phyloP scores from a whole-genome alignment of 768 basidiomycete genomes.

The Kwoniella bestiolae region DNA sequence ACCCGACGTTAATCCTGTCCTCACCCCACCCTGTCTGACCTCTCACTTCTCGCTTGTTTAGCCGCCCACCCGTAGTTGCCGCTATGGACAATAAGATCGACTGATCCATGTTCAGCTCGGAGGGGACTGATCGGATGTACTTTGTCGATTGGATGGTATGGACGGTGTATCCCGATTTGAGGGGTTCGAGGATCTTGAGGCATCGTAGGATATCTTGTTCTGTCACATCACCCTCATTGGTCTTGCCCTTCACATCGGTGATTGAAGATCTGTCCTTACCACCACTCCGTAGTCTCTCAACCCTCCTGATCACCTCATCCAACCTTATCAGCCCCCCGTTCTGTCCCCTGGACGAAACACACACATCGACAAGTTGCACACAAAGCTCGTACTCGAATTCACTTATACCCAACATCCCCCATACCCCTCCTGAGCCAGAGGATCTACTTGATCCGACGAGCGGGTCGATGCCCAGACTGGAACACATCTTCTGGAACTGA shows the following conservation, averaged over 20 bases:
- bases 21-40: conserved; percentile 71
- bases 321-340: conserved; percentile 94
- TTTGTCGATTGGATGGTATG: conserved; percentile 65
- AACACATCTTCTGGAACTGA: conserved; percentile 95
- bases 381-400: conserved; percentile 97
- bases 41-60: conserved; percentile 70
- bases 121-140: conserved; percentile 76
- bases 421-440: conserved; percentile 57
- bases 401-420: conserved; percentile 66
- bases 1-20: conserved; percentile 73
- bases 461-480: conserved; percentile 91
- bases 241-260: neutral
- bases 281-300: conserved; percentile 73
- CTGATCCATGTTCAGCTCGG: conserved; percentile 88
- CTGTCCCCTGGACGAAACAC: conserved; percentile 58
- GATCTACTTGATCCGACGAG: conserved; percentile 65
- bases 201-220: conserved; percentile 82
- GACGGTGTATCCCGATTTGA: conserved; percentile 89
- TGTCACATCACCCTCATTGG: conserved; percentile 62
- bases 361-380: conserved; percentile 79
- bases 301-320: conserved; percentile 76
- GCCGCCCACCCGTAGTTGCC: conserved; percentile 62
- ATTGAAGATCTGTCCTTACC: neutral
- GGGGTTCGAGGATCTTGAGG: conserved; percentile 82
- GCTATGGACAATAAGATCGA: conserved; percentile 71